Evolutionary conservation across 2,329 filamentous ascomycete genomes (phyloP).

Genomic region (Trichoderma atroviride): DNA sequence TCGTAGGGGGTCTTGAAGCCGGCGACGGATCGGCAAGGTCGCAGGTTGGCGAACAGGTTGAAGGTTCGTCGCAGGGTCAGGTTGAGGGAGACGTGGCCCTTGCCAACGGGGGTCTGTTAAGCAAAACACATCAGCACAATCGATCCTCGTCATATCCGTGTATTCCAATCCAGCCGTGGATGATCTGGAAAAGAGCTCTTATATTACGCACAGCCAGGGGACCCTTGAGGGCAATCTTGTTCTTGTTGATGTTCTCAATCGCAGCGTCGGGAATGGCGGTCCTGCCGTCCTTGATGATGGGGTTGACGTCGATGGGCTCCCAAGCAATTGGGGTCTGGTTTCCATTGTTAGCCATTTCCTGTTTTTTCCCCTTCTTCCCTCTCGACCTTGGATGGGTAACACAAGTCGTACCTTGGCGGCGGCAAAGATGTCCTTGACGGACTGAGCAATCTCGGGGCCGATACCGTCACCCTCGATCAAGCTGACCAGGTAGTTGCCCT

Average conservation of each 20-base stretch:
- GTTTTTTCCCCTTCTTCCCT: too few species aligned
- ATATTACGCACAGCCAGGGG: conserved; percentile 74
- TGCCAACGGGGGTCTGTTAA: conserved; percentile 84
- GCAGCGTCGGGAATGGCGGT: conserved; percentile 91
- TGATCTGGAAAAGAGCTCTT: conserved; percentile 12
- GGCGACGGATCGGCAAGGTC: conserved; percentile 93
- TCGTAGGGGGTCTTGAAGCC: conserved; percentile 99
- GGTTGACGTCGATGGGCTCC: conserved; percentile 96
- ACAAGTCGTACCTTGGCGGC: conserved; percentile 75
- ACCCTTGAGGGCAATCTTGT: conserved; percentile 97
- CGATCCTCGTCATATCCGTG: background rate
- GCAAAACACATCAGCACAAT: conserved; percentile 25
- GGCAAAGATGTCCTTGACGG: conserved; percentile 97
- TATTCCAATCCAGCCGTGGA: background rate
- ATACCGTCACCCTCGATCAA: conserved; percentile 99
- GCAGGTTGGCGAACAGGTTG: conserved; percentile 99
- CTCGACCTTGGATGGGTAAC: background rate
- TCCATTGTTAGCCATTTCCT: conserved; percentile 33
- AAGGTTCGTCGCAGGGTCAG: conserved; percentile 97
- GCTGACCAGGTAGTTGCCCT: conserved; percentile 95
- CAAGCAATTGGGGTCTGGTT: conserved; percentile 83
- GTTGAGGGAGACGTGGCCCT: conserved; percentile 99
- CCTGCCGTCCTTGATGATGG: conserved; percentile 90
- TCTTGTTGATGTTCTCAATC: conserved; percentile 90
- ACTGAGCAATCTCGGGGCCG: conserved; percentile 95